Conservation (phyloP, 805 yeast genomes). For the Helenozyma baotianmanensis region DNA sequence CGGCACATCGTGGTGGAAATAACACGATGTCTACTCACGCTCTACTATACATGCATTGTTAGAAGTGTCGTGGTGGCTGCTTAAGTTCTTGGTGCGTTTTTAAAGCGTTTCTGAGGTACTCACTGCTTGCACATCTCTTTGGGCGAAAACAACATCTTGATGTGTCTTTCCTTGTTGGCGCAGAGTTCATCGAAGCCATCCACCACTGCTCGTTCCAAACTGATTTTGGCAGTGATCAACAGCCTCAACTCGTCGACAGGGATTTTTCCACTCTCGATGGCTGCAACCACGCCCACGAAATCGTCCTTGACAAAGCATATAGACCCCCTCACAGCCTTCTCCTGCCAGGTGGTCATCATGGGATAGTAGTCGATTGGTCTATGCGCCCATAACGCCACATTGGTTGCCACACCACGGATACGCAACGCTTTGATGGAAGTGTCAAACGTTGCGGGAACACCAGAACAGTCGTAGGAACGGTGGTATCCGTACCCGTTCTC, state of each 20-base stretch:
- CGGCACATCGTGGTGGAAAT: no score
- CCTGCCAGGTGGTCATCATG: slow-evolving; percentile 52
- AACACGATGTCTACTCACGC: no score
- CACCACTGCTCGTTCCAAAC: slow-evolving; percentile 47
- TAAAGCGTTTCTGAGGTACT: no score
- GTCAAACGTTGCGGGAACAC: slow-evolving; percentile 48
- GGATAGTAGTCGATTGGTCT: slow-evolving; percentile 47
- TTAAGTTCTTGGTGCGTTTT: no score
- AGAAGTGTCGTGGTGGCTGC: no score
- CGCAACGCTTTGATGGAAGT: slow-evolving; percentile 47
- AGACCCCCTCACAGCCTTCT: slow-evolving; percentile 54
- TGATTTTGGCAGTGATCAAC: slow-evolving; percentile 52
- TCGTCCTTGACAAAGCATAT: slow-evolving; percentile 57
- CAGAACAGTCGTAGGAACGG: slow-evolving; percentile 52
- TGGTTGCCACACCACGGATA: slow-evolving; percentile 55
- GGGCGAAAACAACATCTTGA: slow-evolving; percentile 52
- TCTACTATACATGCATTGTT: no score
- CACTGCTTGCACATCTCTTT: no score
- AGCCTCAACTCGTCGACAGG: slow-evolving; percentile 38
- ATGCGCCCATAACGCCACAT: slow-evolving; percentile 63
- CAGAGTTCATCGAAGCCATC: slow-evolving; percentile 50
- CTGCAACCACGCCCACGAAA: slow-evolving; percentile 51
- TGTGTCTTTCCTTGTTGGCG: slow-evolving; percentile 50
- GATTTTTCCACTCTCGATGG: slow-evolving; percentile 45
- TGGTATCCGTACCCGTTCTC: slow-evolving; percentile 44